Percentiles rank a stretch among this genome's conserved stretches.
phyloP scores from a whole-genome alignment of 495 filamentous ascomycete genomes.

The Penicillium robsamsonii region DNA sequence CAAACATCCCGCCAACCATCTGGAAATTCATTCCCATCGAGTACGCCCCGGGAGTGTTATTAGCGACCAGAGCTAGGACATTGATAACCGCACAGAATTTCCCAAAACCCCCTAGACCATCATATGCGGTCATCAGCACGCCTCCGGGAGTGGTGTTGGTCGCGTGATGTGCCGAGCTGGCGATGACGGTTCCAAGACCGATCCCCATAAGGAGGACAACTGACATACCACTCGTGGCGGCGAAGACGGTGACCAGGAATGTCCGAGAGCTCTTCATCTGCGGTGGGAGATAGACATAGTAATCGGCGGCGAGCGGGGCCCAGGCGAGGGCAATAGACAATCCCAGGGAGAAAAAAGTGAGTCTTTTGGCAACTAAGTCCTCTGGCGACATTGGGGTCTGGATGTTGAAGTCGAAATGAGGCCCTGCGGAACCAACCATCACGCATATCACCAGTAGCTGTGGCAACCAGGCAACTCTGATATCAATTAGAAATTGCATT shows the following conservation, averaged over 20 bases:
- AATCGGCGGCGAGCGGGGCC: constrained; percentile 54
- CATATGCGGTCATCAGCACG: constrained; percentile 63
- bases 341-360: constrained; percentile 65
- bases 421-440: constrained; percentile 65
- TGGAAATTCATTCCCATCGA: constrained; percentile 74
- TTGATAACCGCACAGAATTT: constrained; percentile 68
- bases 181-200: constrained; percentile 63
- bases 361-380: constrained; percentile 54
- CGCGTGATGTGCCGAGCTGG: constrained; percentile 49
- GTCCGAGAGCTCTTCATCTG: constrained; percentile 44
- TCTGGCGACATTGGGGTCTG: constrained; percentile 35
- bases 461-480: constrained; percentile 66
- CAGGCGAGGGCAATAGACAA: constrained; percentile 55
- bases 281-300: constrained; percentile 57
- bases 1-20: constrained; percentile 60
- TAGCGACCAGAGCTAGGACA: constrained; percentile 65
- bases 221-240: constrained; percentile 48
- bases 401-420: constrained; percentile 58
- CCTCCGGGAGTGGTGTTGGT: constrained; percentile 59
- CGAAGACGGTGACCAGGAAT: constrained; percentile 49
- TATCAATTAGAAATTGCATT: background rate
- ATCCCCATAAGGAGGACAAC: constrained; percentile 66
- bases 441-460: constrained; percentile 64
- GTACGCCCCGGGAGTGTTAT: constrained; percentile 68
- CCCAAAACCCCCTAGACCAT: constrained; percentile 61